Conservation (phyloP, 2,329 filamentous ascomycete species). For the Diaporthe humulicola region DNA sequence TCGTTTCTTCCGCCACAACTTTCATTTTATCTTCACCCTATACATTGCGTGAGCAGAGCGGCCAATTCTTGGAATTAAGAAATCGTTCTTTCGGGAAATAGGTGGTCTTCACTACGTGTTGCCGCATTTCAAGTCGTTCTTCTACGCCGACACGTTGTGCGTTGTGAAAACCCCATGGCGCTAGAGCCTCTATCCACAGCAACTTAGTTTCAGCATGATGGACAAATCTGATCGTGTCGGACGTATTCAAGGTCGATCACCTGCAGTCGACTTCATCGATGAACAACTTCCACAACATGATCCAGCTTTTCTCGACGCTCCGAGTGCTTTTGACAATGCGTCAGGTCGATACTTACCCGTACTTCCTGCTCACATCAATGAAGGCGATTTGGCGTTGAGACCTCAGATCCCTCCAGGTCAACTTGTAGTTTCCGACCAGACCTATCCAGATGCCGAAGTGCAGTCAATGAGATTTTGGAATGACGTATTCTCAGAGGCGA, state of each 20-base stretch:
- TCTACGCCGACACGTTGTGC: not conserved
- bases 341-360: not conserved
- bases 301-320: not conserved
- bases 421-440: not conserved
- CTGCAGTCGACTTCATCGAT: not conserved
- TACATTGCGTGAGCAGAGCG: not conserved
- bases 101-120: no score
- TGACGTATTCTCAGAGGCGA: not conserved
- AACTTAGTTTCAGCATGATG: not conserved
- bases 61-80: no score
- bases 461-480: not conserved
- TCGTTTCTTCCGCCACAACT: not conserved
- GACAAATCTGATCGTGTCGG: not conserved
- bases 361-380: accelerated
- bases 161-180: no score
- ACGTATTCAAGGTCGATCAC: not conserved
- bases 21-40: not conserved
- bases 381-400: not conserved
- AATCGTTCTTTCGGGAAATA: no score
- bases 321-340: not conserved
- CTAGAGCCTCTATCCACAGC: not conserved
- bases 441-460: no score
- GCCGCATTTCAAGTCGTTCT: not conserved
- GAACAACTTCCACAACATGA: not conserved
- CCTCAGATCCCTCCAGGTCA: not conserved